Base-by-base conservation (phyloP, 169 alveolate species). In the Theileria equi region DNA sequence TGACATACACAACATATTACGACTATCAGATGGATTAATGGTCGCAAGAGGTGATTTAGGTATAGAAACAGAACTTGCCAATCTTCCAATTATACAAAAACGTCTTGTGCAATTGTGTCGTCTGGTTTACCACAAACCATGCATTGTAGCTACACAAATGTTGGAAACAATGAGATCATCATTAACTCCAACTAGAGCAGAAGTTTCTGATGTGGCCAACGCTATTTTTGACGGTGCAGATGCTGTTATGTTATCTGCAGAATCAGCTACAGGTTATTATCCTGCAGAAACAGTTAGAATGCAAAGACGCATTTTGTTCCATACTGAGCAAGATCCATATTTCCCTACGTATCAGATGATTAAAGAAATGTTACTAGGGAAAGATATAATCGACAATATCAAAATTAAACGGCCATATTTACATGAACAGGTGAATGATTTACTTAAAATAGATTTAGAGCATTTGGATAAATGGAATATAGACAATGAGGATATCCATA, bases 31-130 rank as follows among this genome's bases (percentile, higher is more conserved):
- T 72, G 99, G 98, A 6, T 85, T 96, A 44, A 95, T 96, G 98
- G 95, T 97, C 11, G 99, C 99, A 40, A 91, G 99, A 61, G 99
- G 99, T 5, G 98, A 95, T 77, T 58, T 97, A 50, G 98, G 98
- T 38, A 91, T 96, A 89, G 99, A 96, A 80, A 94, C 96, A n/a
- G 92, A 96, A n/a, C 88, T 95, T 16, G 91, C 95, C 28, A 91
- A 94, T 50, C 93, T 95, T 32, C 94, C 94, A 55, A 81, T 90
- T 40, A 90, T 92, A n/a, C 97, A 94, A 84, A 94, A 94, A 82
- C 84, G 93, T 62, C 82, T 92, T 78, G 73, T 81, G 48, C 88
- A 86, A 45, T 63, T 81, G 21, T 86, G 90, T 50, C 78, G 90
- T 52, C 64, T 81, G 1, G 93, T 92, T 45, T 89, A 93, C 53